Evolutionary conservation across 305 asterid genomes (phyloP), one percentile per base, ranked within the genome.

Genomic region (Rubia tinctorum): DNA sequence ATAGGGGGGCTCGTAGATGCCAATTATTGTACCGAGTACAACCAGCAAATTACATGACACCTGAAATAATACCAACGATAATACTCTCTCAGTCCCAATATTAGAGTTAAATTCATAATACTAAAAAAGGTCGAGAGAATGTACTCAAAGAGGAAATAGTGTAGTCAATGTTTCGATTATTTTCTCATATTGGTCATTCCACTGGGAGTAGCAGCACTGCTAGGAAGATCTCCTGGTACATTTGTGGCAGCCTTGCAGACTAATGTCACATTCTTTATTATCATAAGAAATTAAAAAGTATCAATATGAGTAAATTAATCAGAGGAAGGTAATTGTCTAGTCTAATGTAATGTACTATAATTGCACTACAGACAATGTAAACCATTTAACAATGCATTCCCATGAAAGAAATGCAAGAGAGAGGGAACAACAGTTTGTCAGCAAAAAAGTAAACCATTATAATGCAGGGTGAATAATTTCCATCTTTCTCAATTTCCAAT

Each of bases 71-170:
- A 69, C 43, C n/a, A 18, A 53, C 44, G 39, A 70, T 7, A 64
- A 14, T 9, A 25, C 9, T 17, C 18, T 44, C 25, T 27, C 37
- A 5, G 23, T 53, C 10, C 49, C 7, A 30, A 68, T 11, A 66
- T 66, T 75, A 18, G 66, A 70, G 23, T 63, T 39, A 59, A 71
- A 77, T 68, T 13, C 61, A 74, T 59, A 18, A 60, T 34, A 69
- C 22, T 66, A 61, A 77, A 79, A 71, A 56, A 72, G 72, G 43
- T 75, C 51, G 75, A 64, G 75, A 37, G 61, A 45, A 78, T 93
- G 78, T 89, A 94, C 99, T 97, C 98, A 93, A 73, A 90, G 73
- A 73, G 99, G 99, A 82, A 94, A 94, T 73, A 94, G 93, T 63
- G 97, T 91, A 9, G 97, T 94, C 87, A 94, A 83, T 63, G 95